A percentile compares a stretch with the other conserved stretches of the same genome.
Evolutionary conservation across 208 protist genomes (phyloP).

Genomic region (Trypanosoma rangeli): DNA sequence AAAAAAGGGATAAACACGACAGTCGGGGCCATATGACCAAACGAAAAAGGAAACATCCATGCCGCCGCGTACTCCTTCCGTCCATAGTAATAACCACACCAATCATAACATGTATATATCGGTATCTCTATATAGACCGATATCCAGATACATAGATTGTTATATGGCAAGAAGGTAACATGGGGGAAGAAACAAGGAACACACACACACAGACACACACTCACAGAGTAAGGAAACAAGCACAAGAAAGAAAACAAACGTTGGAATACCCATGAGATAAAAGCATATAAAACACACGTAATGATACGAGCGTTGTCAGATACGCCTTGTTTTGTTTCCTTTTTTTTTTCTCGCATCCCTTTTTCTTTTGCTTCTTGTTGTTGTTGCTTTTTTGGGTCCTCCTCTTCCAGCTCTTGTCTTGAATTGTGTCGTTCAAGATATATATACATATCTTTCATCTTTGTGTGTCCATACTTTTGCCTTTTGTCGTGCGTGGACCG

Average conservation of each 20-base stretch:
- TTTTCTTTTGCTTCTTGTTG: background rate
- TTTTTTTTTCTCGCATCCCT: background rate
- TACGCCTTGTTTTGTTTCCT: background rate
- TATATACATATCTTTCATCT: too few species aligned
- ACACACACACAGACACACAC: background rate
- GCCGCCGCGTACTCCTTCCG: background rate
- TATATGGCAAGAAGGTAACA: background rate
- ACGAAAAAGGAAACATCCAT: background rate
- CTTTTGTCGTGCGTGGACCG: background rate
- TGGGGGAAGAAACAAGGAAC: background rate
- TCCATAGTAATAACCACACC: too few species aligned
- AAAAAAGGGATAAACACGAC: background rate
- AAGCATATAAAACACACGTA: background rate
- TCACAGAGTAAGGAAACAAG: background rate
- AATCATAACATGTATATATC: too few species aligned
- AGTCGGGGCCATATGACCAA: background rate
- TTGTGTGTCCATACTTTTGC: too few species aligned
- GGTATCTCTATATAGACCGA: background rate
- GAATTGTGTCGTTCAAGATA: background rate
- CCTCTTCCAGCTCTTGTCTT: background rate
- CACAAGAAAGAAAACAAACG: background rate
- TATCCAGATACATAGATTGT: background rate
- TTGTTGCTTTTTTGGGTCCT: background rate
- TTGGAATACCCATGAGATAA: background rate
- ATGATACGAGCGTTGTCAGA: background rate